Evolutionary conservation across 176 grass and related monocot species (phyloP).

Genomic region (Luzula sylvatica): DNA sequence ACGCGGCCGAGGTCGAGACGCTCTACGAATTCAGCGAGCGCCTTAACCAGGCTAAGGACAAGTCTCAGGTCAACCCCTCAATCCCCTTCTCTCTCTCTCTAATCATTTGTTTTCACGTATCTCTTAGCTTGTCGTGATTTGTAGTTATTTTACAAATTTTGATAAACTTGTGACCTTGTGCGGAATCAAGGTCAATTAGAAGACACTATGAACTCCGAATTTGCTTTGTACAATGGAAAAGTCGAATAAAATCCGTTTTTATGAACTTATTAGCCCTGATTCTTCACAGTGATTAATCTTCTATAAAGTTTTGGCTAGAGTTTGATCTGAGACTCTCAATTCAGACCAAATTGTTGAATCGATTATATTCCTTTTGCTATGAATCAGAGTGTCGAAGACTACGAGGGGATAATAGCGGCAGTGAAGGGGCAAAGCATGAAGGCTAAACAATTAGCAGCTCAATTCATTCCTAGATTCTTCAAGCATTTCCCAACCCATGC

Average conservation of each 20-base stretch:
- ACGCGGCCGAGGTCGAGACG: conserved; percentile 85
- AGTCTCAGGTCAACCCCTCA: conserved; percentile 43
- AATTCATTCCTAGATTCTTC: conserved; percentile 95
- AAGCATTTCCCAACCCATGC: conserved; percentile 60
- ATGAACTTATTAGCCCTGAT: too few species aligned
- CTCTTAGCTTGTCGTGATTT: not conserved
- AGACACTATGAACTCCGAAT: too few species aligned
- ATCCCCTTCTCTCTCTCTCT: not conserved
- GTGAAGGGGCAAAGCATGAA: conserved; percentile 91
- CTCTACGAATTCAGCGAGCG: conserved; percentile 94
- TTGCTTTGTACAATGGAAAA: too few species aligned
- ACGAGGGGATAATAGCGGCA: conserved; percentile 70
- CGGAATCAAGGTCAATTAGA: too few species aligned
- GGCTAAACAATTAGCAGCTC: conserved; percentile 91
- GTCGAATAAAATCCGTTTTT: too few species aligned
- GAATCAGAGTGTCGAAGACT: conserved; percentile 66
- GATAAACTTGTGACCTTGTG: not conserved
- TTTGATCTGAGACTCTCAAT: too few species aligned
- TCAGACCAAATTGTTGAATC: not conserved
- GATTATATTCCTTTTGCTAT: not conserved
- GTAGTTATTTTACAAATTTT: conserved; percentile 26
- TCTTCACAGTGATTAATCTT: too few species aligned
- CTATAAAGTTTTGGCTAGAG: too few species aligned
- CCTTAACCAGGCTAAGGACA: conserved; percentile 81
- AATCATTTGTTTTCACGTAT: not conserved